A percentile compares a stretch with the other conserved stretches of the same genome.
These are phyloP conservation scores for Aspergillus sp. DNA, from an alignment of 2,329 filamentous ascomycete genomes.

Conservation along the genomic window DNA sequence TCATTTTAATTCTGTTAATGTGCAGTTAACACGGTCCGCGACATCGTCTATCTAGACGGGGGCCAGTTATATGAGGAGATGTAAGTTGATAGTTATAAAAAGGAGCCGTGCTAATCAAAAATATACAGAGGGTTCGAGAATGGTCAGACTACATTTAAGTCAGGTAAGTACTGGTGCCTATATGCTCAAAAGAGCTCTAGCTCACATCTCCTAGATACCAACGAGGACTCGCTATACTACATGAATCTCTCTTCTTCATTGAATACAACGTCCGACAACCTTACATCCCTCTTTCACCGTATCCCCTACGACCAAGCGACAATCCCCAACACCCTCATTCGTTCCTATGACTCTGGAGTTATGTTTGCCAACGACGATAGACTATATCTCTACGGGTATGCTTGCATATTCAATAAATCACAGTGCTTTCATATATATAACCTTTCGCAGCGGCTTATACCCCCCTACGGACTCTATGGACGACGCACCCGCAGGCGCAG, in stretches of 20 bases:
- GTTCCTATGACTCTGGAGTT: constrained; percentile 61
- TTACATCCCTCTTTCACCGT: constrained; percentile 53
- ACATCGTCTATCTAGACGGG: constrained; percentile 68
- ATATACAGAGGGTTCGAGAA: constrained; percentile 29
- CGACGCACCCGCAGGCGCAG: background rate
- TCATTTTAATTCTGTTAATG: too few species aligned
- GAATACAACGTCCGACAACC: constrained; percentile 50
- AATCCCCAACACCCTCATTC: constrained; percentile 51
- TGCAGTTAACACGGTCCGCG: constrained; percentile 58
- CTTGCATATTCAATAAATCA: background rate
- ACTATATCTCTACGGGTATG: constrained; percentile 62
- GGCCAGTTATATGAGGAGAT: constrained; percentile 34
- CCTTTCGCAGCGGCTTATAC: constrained; percentile 20
- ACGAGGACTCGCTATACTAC: constrained; percentile 53
- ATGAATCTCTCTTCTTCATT: constrained; percentile 62
- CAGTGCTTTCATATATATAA: background rate
- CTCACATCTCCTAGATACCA: constrained; percentile 42
- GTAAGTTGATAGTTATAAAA: too few species aligned
- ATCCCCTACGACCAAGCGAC: constrained; percentile 46
- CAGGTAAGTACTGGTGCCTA: too few species aligned
- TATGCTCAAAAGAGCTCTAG: too few species aligned
- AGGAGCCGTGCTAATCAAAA: too few species aligned
- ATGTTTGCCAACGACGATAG: constrained; percentile 66
- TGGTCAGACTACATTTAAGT: fast-evolving
- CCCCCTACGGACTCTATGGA: constrained; percentile 33